Evolutionary conservation across 2,329 filamentous ascomycete species (phyloP).

Genomic region (Ceratocystis ficicola): DNA sequence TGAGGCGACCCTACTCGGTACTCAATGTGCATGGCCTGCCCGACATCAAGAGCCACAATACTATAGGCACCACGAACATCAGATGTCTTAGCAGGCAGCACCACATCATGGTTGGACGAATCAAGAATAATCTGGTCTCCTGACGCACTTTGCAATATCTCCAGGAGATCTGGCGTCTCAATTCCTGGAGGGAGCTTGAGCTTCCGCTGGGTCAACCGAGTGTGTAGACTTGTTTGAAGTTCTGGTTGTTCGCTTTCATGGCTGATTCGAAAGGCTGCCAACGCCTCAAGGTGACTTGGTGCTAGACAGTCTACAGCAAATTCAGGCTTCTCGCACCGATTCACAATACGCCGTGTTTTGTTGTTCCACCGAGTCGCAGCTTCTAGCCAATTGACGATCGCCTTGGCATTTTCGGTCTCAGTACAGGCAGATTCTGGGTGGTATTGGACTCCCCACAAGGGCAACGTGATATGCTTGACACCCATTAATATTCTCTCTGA

Average conservation of each 20-base stretch:
- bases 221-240: not conserved
- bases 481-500: slow-evolving; percentile 60
- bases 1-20: slow-evolving; percentile 41
- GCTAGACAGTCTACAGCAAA: slow-evolving; percentile 7
- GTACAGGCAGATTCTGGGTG: slow-evolving; percentile 86
- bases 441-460: slow-evolving; percentile 81
- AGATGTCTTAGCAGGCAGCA: slow-evolving; percentile 30
- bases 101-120: slow-evolving; percentile 38
- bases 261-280: not conserved
- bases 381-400: slow-evolving; percentile 66
- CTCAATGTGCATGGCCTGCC: slow-evolving; percentile 44
- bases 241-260: not conserved
- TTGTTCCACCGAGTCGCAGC: slow-evolving; percentile 51
- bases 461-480: slow-evolving; percentile 52
- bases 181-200: slow-evolving; percentile 24
- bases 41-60: slow-evolving; percentile 57
- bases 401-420: slow-evolving; percentile 47
- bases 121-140: slow-evolving; percentile 46
- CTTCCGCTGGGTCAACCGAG: not conserved
- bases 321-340: not conserved
- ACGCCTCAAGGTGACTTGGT: slow-evolving; percentile 11
- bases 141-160: slow-evolving; percentile 32
- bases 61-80: slow-evolving; percentile 53
- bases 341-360: slow-evolving; percentile 20
- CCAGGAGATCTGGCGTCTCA: slow-evolving; percentile 41